Conservation (phyloP, 495 filamentous ascomycete species). For the Hypoxylon lienhwacheense region DNA sequence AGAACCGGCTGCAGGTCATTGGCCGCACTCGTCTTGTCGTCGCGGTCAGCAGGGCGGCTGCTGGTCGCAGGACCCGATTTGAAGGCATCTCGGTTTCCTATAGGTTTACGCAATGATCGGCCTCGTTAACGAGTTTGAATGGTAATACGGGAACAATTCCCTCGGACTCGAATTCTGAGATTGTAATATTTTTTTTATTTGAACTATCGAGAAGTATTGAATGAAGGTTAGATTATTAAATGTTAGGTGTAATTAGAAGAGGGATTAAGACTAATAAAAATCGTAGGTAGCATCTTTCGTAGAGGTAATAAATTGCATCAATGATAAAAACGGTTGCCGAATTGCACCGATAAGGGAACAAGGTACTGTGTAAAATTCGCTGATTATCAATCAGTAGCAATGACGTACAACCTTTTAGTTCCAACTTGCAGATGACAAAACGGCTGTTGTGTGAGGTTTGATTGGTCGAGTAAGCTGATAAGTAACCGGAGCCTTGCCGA, state of each 20-base stretch:
- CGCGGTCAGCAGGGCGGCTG: conserved; percentile 30
- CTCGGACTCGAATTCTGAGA: too few relatives aligned
- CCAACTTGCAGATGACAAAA: conserved; percentile 3
- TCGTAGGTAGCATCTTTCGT: too few relatives aligned
- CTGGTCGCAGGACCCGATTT: conserved; percentile 31
- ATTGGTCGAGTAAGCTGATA: background rate
- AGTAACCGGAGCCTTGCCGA: too few relatives aligned
- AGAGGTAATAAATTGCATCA: too few relatives aligned
- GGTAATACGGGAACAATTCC: too few relatives aligned
- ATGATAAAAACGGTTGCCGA: conserved; percentile 22
- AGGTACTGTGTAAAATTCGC: conserved; percentile 23
- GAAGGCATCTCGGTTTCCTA: conserved; percentile 32
- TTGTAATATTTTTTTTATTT: background rate
- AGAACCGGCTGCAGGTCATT: conserved; percentile 23
- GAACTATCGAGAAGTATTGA: background rate
- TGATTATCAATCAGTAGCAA: conserved; percentile 35
- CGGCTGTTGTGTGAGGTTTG: background rate
- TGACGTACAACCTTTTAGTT: conserved; percentile 18
- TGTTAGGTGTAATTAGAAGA: conserved; percentile 10
- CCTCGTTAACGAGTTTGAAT: too few relatives aligned
- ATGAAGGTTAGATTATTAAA: background rate
- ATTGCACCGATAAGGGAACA: conserved; percentile 28
- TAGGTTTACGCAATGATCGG: background rate
- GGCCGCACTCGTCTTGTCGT: conserved; percentile 24
- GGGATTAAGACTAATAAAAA: conserved; percentile 14